A percentile compares a stretch with the other conserved stretches of the same genome.
Conservation (phyloP, 2,329 filamentous ascomycete species). For the Calonectria multiphialidica region DNA sequence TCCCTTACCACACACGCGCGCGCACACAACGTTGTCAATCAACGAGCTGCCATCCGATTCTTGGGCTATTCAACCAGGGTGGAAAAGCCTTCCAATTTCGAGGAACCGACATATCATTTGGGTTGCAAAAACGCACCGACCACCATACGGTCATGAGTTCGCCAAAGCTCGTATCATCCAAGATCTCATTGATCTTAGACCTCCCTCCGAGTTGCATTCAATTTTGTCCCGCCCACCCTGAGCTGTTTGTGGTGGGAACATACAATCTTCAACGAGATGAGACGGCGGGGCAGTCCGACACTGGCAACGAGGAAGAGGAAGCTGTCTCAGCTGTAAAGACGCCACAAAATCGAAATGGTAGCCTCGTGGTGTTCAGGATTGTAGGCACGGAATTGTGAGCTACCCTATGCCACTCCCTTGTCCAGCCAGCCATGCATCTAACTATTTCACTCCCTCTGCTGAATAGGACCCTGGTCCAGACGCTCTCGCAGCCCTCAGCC, state of each 20-base stretch:
- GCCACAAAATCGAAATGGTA: conserved; percentile 77
- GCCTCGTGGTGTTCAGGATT: conserved; percentile 75
- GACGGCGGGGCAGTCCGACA: conserved; percentile 29
- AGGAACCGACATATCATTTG: background rate
- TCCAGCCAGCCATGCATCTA: background rate
- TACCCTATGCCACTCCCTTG: background rate
- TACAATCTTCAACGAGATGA: conserved; percentile 77
- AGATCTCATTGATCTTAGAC: conserved; percentile 67
- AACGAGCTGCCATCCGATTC: conserved; percentile 7
- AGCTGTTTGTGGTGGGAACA: conserved; percentile 84
- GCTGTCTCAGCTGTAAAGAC: conserved; percentile 47
- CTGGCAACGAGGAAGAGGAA: conserved; percentile 33
- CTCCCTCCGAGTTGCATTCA: conserved; percentile 84
- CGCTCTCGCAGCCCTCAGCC: conserved; percentile 74
- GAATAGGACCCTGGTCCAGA: conserved; percentile 69
- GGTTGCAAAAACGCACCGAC: background rate
- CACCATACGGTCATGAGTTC: conserved; percentile 35
- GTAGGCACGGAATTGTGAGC: conserved; percentile 68
- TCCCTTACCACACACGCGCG: background rate
- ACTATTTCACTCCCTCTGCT: conserved; percentile 10
- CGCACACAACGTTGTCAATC: conserved; percentile 2
- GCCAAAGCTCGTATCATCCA: conserved; percentile 51
- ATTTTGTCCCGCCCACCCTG: conserved; percentile 72
- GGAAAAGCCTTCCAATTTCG: conserved; percentile 15
- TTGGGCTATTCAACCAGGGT: conserved; percentile 7